A percentile compares a stretch with the other conserved stretches of the same genome.
phyloP scores from a whole-genome alignment of 1,139 yeast species.

The Suhomyces wounanorum region DNA sequence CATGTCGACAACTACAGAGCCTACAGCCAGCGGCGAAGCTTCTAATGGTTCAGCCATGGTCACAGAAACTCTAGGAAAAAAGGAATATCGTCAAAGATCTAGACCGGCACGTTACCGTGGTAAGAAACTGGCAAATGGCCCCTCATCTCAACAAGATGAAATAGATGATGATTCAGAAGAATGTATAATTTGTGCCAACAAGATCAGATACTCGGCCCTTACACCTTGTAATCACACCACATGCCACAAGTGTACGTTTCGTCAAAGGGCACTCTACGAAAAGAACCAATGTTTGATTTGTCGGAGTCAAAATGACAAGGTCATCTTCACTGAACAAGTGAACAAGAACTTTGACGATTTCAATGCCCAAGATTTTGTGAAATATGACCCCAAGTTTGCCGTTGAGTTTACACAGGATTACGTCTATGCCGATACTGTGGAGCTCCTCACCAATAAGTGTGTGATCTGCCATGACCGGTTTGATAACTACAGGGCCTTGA shows the following conservation, averaged over 20 bases:
- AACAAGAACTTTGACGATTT: constrained; percentile 45
- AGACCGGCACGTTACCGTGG: constrained; percentile 15
- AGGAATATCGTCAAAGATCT: neutral
- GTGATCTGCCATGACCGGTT: constrained; percentile 50
- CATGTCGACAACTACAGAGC: neutral
- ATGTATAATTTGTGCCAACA: constrained; percentile 87
- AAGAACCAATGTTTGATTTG: constrained; percentile 81
- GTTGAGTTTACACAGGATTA: constrained; percentile 52
- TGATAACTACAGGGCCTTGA: constrained; percentile 55
- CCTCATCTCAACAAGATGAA: constrained; percentile 24
- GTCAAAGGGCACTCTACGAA: constrained; percentile 79
- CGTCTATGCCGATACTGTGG: constrained; percentile 47
- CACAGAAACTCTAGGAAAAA: neutral
- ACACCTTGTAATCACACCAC: constrained; percentile 85
- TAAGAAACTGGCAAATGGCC: neutral
- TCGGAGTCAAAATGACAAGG: constrained; percentile 62
- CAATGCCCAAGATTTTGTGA: constrained; percentile 28
- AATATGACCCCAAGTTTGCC: constrained; percentile 45
- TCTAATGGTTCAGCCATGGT: neutral
- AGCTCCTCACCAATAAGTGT: constrained; percentile 61
- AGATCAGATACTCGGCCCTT: constrained; percentile 60
- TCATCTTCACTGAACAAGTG: constrained; percentile 59
- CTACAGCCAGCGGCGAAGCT: neutral
- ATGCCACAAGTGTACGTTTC: constrained; percentile 79
- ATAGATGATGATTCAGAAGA: constrained; percentile 36